These are phyloP conservation scores for Xylaria sp. DNA, from an alignment of 2,329 filamentous ascomycete genomes.

Conservation along the genomic window DNA sequence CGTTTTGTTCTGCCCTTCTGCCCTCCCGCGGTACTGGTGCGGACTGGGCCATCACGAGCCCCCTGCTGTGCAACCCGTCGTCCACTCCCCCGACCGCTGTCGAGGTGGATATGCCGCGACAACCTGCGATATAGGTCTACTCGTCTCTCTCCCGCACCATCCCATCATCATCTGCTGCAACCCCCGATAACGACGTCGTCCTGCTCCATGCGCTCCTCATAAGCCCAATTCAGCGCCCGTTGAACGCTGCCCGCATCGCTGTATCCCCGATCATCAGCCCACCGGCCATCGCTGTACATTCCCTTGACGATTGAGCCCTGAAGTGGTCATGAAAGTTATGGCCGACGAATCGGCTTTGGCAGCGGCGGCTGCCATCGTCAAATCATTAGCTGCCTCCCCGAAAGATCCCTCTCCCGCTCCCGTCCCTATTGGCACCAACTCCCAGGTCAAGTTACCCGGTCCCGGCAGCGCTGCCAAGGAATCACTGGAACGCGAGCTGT, in stretches of 20 bases:
- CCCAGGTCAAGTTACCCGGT: constrained; percentile 74
- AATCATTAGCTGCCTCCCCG: constrained; percentile 52
- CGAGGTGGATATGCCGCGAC: constrained; percentile 28
- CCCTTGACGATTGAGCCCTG: constrained; percentile 12
- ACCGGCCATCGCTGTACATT: constrained; percentile 1
- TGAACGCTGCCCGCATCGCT: constrained; percentile 27
- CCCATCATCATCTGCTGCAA: constrained; percentile 9
- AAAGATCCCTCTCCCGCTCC: constrained; percentile 42
- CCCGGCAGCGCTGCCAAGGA: constrained; percentile 74
- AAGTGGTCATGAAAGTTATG: constrained; percentile 41
- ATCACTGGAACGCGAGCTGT: constrained; percentile 79
- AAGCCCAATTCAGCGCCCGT: constrained; percentile 27
- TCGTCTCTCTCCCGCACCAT: constrained; percentile 7
- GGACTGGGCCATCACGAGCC: constrained; percentile 12
- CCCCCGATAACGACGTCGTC: constrained; percentile 12
- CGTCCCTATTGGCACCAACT: constrained; percentile 46
- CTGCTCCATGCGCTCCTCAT: constrained; percentile 33
- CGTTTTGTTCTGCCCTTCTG: too few species aligned
- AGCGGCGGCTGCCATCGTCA: constrained; percentile 57
- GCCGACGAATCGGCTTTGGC: constrained; percentile 59
- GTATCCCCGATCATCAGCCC: constrained; percentile 5
- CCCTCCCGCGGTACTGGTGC: constrained; percentile 6
- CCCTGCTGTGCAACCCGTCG: constrained; percentile 8
- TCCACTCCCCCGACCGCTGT: constrained; percentile 24
- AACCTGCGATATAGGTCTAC: constrained; percentile 20